phyloP scores from a whole-genome alignment of 169 alveolate genomes.

The Plasmodium knowlesi region DNA sequence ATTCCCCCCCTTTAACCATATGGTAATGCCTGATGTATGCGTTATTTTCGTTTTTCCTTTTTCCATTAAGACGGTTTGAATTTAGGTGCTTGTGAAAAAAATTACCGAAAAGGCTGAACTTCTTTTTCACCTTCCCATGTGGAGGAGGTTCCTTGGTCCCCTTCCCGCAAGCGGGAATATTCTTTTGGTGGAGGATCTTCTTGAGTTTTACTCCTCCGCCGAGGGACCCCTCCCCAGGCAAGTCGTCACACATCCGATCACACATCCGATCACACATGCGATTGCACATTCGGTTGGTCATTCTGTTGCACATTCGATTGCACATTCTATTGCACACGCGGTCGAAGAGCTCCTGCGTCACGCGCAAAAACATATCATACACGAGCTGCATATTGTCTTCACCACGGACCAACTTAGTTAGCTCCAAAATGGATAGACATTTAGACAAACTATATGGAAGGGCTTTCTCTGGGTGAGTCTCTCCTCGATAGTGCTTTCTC shows the following conservation, averaged over 20 bases:
- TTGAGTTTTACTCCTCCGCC: background rate
- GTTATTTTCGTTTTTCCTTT: background rate
- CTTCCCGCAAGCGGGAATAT: background rate
- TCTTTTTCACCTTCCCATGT: slow-evolving; percentile 12
- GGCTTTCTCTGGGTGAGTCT: background rate
- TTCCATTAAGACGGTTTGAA: background rate
- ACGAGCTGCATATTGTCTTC: background rate
- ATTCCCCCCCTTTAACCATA: background rate
- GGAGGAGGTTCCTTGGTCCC: background rate
- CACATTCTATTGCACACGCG: background rate
- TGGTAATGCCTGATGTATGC: background rate
- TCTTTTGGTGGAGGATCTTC: background rate
- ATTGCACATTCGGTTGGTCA: no score
- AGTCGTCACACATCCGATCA: background rate
- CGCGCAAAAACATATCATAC: slow-evolving; percentile 4
- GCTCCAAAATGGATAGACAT: slow-evolving; percentile 9
- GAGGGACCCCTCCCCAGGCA: background rate
- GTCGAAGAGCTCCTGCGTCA: slow-evolving; percentile 3
- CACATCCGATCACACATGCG: background rate
- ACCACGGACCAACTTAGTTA: background rate
- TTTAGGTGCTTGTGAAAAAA: background rate
- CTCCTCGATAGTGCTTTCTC: background rate
- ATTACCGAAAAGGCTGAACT: slow-evolving; percentile 25
- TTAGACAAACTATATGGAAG: slow-evolving; percentile 14
- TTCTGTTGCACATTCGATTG: background rate